These are phyloP conservation scores for Silene noctiflora DNA, from an alignment of 179 eudicot species.

Conservation along the genomic window DNA sequence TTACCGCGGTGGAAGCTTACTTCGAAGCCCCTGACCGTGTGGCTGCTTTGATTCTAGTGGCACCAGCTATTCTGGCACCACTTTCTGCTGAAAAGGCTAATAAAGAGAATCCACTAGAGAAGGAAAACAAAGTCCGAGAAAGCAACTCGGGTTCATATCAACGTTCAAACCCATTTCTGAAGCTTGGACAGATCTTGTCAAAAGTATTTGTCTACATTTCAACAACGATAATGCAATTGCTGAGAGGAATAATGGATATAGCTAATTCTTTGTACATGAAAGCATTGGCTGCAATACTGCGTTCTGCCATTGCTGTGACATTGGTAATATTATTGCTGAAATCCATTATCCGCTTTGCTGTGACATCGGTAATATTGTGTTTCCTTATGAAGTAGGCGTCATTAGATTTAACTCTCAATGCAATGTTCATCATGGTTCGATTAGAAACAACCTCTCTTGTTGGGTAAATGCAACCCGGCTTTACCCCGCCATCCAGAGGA, in stretches of 20 bases:
- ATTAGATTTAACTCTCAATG: not conserved
- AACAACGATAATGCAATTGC: constrained; percentile 34
- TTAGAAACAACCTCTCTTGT: no score
- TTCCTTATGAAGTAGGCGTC: not conserved
- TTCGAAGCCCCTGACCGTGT: constrained; percentile 86
- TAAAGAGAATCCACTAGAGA: constrained; percentile 30
- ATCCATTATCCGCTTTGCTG: not conserved
- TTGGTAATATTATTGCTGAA: constrained; percentile 45
- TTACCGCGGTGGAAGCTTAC: constrained; percentile 70
- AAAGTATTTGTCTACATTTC: constrained; percentile 37
- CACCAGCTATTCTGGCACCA: constrained; percentile 85
- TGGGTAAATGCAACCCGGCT: no score
- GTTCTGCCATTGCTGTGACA: constrained; percentile 60
- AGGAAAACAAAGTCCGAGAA: constrained; percentile 34
- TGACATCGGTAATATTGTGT: not conserved
- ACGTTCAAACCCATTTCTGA: constrained; percentile 34
- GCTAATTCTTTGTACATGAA: constrained; percentile 51
- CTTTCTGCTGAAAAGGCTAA: constrained; percentile 30
- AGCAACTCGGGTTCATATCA: constrained; percentile 35
- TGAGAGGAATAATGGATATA: constrained; percentile 52
- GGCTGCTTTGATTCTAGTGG: constrained; percentile 87
- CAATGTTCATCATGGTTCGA: not conserved
- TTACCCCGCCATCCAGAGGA: no score
- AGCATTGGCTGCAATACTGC: constrained; percentile 65
- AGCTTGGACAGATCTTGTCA: constrained; percentile 41